phyloP scores from a whole-genome alignment of 108 stramenopile species.

The Pseudonitzschia pungens region DNA sequence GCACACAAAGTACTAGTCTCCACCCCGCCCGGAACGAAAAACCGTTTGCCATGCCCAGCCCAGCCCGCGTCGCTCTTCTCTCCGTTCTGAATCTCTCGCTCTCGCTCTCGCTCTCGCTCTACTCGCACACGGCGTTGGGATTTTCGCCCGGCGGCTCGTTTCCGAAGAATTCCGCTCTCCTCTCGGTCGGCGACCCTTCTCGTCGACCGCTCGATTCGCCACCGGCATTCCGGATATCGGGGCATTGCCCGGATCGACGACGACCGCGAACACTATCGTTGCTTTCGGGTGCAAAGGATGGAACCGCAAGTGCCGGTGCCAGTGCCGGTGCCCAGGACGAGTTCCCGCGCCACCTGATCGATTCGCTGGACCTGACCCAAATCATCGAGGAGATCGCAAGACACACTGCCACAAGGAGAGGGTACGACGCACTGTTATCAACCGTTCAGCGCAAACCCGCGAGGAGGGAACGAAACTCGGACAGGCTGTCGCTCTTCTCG shows the following conservation, averaged over 20 bases:
- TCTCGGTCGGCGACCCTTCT: neutral
- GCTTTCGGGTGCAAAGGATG: neutral
- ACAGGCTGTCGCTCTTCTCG: conserved; percentile 1
- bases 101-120: too few relatives aligned
- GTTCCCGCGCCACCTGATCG: conserved; percentile 27
- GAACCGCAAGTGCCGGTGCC: too few relatives aligned
- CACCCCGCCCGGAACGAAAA: too few relatives aligned
- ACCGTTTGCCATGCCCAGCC: neutral
- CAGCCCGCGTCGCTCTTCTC: neutral
- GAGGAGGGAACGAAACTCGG: neutral
- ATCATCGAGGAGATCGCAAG: conserved; percentile 42
- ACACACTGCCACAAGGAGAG: conserved; percentile 56
- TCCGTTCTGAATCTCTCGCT: neutral
- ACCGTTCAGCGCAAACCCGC: conserved; percentile 25
- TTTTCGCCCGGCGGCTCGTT: neutral
- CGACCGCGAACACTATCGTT: neutral
- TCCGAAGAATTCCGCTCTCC: neutral
- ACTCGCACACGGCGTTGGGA: neutral
- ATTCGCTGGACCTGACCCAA: conserved; percentile 49
- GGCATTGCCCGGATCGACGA: neutral
- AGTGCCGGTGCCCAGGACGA: neutral
- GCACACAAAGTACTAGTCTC: too few relatives aligned
- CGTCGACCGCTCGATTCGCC: neutral
- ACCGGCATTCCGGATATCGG: neutral
- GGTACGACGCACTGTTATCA: conserved; percentile 42